Evolutionary conservation across 306 rosid species (phyloP), one percentile per base, ranked within the genome.

Genomic region (Acacia confusa): DNA sequence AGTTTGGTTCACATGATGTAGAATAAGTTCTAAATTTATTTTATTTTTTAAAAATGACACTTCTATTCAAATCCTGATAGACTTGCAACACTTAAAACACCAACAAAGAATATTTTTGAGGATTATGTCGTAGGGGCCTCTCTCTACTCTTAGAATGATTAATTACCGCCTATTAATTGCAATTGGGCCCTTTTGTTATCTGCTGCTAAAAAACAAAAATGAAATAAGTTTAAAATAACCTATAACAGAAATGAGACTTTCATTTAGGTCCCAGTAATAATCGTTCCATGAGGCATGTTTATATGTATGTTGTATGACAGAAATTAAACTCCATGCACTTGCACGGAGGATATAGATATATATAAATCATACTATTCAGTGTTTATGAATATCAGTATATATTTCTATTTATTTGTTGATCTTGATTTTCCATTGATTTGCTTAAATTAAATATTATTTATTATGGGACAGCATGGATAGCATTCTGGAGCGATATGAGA

Each of bases 401-500:
- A 50, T 20, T 2, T 53, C 1, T 53, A 9, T 57, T 57, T 22
- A 22, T 22, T n/a, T 19, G 4, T 53, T 53, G 27, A n/a, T 53
- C 3, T 53, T 53, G 24, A 53, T 22, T 57, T 57, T 57, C 14
- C 24, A 15, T 57, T 57, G 14, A 22, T n/a, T 22, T 57, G 64
- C 2, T 22, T 22, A 24, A 57, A 22, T n/a, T 57, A 1, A 57
- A 57, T 22, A 57, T 10, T 57, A 53, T 19, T 74, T 72, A 79
- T 81, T 72, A 79, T 81, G 82, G 64, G 76, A 74, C 92, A 95
- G 98, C 80, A 71, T 95, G 92, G 95, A 90, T 48, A 82, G 55
- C 45, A 84, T 89, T 24, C 83, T 95, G 78, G 99, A 95, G 72
- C 84, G 92, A 70, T 92, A 95, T 50, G 98, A 91, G 48, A 88